These are phyloP conservation scores for Lachnellula subtilissima DNA, from an alignment of 2,329 filamentous ascomycete species.

Conservation along the genomic window DNA sequence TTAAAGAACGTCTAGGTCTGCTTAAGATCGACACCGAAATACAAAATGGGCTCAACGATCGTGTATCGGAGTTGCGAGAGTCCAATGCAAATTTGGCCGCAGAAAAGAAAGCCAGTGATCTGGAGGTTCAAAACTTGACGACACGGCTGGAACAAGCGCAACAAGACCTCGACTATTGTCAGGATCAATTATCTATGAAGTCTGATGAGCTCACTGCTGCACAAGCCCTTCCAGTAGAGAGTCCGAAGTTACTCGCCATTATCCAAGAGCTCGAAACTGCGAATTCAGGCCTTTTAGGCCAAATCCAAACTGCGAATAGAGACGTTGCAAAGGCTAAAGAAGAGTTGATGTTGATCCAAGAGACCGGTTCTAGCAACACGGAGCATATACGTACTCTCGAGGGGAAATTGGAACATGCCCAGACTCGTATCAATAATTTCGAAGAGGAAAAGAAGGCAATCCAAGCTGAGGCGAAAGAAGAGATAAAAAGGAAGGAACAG, in stretches of 20 bases:
- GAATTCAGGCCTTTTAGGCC: conserved; percentile 22
- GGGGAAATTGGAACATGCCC: conserved; percentile 5
- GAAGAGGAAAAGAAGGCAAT: conserved; percentile 26
- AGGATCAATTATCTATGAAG: conserved; percentile 16
- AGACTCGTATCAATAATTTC: conserved; percentile 25
- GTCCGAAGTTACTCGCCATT: conserved; percentile 14
- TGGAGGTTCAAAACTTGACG: conserved; percentile 9
- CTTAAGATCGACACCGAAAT: conserved; percentile 16
- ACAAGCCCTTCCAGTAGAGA: conserved; percentile 17
- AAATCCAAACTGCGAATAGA: conserved; percentile 31
- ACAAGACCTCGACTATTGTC: conserved; percentile 15
- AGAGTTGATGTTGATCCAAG: conserved; percentile 8
- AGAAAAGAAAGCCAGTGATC: conserved; percentile 10
- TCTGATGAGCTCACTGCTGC: conserved; percentile 17
- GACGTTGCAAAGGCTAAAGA: conserved; percentile 22
- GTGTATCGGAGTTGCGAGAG: conserved; percentile 20
- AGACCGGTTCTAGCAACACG: conserved; percentile 5
- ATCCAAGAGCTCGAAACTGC: conserved; percentile 21
- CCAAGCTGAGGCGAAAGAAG: conserved; percentile 15
- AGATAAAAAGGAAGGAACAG: conserved; percentile 23
- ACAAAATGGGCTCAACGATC: conserved; percentile 14
- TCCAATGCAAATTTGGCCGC: conserved; percentile 15
- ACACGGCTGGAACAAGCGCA: conserved; percentile 14
- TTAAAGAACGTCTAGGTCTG: conserved; percentile 20
- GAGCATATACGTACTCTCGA: conserved; percentile 11